Conservation (phyloP, 768 basidiomycete genomes). For the Pulveroboletus sp. region DNA sequence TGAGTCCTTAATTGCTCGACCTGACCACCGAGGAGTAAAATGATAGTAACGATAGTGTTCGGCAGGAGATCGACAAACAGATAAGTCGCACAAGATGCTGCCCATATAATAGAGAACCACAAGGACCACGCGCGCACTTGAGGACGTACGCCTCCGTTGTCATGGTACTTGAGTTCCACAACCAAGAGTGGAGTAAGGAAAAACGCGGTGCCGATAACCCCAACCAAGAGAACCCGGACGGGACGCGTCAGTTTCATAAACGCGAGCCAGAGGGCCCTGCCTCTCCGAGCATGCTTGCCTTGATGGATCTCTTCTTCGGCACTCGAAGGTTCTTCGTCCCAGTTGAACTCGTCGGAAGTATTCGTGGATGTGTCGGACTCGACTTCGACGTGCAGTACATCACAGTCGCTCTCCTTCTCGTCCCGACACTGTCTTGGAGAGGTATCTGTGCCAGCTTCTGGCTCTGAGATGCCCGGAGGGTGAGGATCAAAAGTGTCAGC, state of each 20-base stretch:
- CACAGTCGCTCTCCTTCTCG: conserved; percentile 9
- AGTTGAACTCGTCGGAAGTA: conserved; percentile 68
- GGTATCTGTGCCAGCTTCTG: conserved; percentile 2
- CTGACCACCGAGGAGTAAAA: conserved; percentile 52
- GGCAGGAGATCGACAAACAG: conserved; percentile 63
- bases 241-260: conserved; percentile 64
- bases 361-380: conserved; percentile 46
- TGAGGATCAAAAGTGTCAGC: conserved; percentile 2
- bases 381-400: conserved; percentile 7
- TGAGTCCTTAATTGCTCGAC: conserved; percentile 65
- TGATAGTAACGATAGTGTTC: conserved; percentile 47
- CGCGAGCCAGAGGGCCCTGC: conserved; percentile 54
- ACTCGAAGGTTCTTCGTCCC: conserved; percentile 50
- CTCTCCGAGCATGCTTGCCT: conserved; percentile 50
- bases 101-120: conserved; percentile 68
- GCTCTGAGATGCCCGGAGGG: conserved; percentile 4
- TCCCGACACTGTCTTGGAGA: conserved; percentile 1
- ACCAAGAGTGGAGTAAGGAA: conserved; percentile 68
- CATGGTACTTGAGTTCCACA: conserved; percentile 56
- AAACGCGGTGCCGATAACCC: conserved; percentile 54
- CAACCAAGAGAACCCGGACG: conserved; percentile 55
- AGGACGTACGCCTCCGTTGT: conserved; percentile 36
- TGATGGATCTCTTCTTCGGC: conserved; percentile 28
- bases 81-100: conserved; percentile 54
- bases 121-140: conserved; percentile 64